These are phyloP conservation scores for Irpex lacteus DNA, from an alignment of 1,284 basidiomycete genomes.

Conservation along the genomic window DNA sequence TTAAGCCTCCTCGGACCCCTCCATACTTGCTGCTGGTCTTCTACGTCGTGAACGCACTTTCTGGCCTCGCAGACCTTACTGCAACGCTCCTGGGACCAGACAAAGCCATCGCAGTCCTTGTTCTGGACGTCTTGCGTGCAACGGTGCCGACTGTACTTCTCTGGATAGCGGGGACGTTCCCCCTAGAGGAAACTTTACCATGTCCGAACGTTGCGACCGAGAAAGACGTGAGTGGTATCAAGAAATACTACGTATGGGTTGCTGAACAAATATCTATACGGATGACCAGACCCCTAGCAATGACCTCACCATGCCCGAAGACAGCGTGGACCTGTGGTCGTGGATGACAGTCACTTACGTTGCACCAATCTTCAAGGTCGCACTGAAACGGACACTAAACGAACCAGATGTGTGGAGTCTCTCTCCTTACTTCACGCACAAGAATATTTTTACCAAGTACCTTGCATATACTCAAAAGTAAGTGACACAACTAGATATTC, in stretches of 20 bases:
- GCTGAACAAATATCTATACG: neutral
- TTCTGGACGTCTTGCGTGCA: slow-evolving; percentile 32
- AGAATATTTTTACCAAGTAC: slow-evolving; percentile 66
- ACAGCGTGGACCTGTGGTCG: slow-evolving; percentile 71
- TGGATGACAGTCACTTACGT: slow-evolving; percentile 81
- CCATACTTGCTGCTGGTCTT: slow-evolving; percentile 52
- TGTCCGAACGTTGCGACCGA: slow-evolving; percentile 45
- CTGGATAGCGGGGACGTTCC: slow-evolving; percentile 52
- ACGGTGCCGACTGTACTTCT: slow-evolving; percentile 37
- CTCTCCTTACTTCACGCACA: slow-evolving; percentile 70
- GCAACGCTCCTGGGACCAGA: slow-evolving; percentile 22
- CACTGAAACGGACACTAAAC: slow-evolving; percentile 54
- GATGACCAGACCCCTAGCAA: slow-evolving; percentile 46
- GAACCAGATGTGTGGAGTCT: slow-evolving; percentile 72
- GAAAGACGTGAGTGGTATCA: slow-evolving; percentile 35
- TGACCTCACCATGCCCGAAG: slow-evolving; percentile 61
- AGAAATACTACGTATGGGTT: slow-evolving; percentile 18
- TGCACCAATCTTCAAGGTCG: slow-evolving; percentile 62
- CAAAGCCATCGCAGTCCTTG: slow-evolving; percentile 11
- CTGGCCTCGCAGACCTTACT: slow-evolving; percentile 34
- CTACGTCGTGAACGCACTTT: slow-evolving; percentile 33
- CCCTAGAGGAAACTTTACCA: slow-evolving; percentile 42
- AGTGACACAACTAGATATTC: slow-evolving; percentile 7
- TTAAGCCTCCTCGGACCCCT: slow-evolving; percentile 44
- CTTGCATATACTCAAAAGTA: slow-evolving; percentile 47